These are phyloP conservation scores for Cutaneotrichosporon sp. DNA, from an alignment of 1,284 basidiomycete species.

Conservation along the genomic window DNA sequence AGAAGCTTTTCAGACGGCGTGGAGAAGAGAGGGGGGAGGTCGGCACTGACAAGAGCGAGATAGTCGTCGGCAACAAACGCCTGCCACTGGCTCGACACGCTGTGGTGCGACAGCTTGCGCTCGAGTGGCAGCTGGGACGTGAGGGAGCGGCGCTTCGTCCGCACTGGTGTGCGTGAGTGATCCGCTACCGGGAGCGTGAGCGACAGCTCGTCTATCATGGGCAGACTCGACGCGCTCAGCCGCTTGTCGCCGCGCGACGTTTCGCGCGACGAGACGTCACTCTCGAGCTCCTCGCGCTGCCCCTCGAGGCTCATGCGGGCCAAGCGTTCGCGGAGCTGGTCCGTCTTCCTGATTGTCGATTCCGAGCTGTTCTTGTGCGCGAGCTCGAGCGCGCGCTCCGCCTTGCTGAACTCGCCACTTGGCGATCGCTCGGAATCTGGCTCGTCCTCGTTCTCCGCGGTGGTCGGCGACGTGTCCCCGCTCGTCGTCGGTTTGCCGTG, in stretches of 20 bases:
- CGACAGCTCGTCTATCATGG: slow-evolving; percentile 34
- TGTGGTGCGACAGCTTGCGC: slow-evolving; percentile 41
- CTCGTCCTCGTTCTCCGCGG: slow-evolving; percentile 37
- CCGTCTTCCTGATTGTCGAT: slow-evolving; percentile 45
- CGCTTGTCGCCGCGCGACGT: slow-evolving; percentile 16
- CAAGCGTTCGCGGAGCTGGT: slow-evolving; percentile 9
- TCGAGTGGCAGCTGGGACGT: slow-evolving; percentile 63
- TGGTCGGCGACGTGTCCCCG: slow-evolving; percentile 42
- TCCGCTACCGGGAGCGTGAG: slow-evolving; percentile 43
- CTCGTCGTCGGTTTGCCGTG: slow-evolving; percentile 27
- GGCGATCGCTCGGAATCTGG: slow-evolving; percentile 19
- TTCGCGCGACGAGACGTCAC: slow-evolving; percentile 6
- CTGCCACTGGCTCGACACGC: slow-evolving; percentile 29
- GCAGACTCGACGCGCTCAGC: slow-evolving; percentile 47
- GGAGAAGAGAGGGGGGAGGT: slow-evolving; percentile 75
- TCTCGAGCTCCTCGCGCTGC: slow-evolving; percentile 39
- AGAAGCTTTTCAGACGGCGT: slow-evolving; percentile 75
- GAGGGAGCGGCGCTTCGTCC: slow-evolving; percentile 89
- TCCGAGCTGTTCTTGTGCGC: slow-evolving; percentile 48
- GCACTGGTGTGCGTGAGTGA: slow-evolving; percentile 74
- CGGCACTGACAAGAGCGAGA: slow-evolving; percentile 61
- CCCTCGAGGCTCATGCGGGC: slow-evolving; percentile 22
- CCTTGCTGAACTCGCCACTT: slow-evolving; percentile 38
- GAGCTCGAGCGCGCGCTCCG: slow-evolving; percentile 31
- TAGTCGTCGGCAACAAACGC: slow-evolving; percentile 55